phyloP scores from a whole-genome alignment of 192 early-diverging fungal genomes.

The Podila clonocystis region DNA sequence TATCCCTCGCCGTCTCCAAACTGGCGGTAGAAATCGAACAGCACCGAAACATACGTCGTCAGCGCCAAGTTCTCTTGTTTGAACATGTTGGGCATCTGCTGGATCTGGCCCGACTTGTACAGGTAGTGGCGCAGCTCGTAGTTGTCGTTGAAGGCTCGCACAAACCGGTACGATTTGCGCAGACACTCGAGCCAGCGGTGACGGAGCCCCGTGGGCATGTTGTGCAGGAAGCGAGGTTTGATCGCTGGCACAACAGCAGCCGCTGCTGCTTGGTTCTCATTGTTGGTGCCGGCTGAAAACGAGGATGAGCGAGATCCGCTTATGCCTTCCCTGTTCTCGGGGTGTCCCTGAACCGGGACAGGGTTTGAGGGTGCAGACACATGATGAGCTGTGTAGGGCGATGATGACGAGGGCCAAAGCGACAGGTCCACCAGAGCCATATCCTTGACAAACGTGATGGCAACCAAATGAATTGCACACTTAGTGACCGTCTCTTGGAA shows the following conservation, averaged over 20 bases:
- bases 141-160: conserved; percentile 84
- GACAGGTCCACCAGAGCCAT: conserved; percentile 68
- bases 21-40: conserved; percentile 75
- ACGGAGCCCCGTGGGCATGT: conserved; percentile 56
- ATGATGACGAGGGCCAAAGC: conserved; percentile 59
- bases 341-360: neutral
- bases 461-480: conserved; percentile 87
- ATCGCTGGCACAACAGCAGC: conserved; percentile 12
- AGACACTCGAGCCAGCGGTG: conserved; percentile 79
- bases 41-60: conserved; percentile 71
- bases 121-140: conserved; percentile 82
- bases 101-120: conserved; percentile 84
- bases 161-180: conserved; percentile 83
- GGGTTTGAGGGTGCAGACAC: conserved; percentile 24
- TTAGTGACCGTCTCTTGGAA: conserved; percentile 91
- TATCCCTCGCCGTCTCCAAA: conserved; percentile 57
- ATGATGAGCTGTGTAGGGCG: conserved; percentile 67
- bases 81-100: conserved; percentile 91
- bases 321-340: neutral
- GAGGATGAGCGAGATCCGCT: conserved; percentile 30
- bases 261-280: conserved; percentile 10
- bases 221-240: conserved; percentile 48
- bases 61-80: conserved; percentile 90
- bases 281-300: conserved; percentile 19
- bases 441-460: conserved; percentile 92